Base-by-base conservation (phyloP, 1,284 basidiomycete genomes). In the Mrakiaceae sp. region DNA sequence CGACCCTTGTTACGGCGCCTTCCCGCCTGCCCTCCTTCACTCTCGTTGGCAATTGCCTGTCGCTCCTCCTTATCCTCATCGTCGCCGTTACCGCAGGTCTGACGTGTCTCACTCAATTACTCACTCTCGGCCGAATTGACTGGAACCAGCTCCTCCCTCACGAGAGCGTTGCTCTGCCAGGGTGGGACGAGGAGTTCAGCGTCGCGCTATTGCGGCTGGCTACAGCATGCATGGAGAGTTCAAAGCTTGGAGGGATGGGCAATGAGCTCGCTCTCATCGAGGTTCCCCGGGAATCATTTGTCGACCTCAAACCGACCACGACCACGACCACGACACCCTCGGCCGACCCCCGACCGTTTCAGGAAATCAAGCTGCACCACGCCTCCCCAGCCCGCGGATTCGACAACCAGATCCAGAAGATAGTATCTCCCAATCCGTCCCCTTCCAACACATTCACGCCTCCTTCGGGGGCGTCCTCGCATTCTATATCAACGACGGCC, bases 181-280 rank as follows among this genome's bases (percentile, higher is more conserved):
- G 67, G 1, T 40, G 68, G 9, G 71, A 73, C 58, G 76, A 77
- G 61, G 76, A 77, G 52, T 74, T 74, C 52, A 73, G 73, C 43
- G 70, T 77, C 16, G 71, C 71, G 3, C 68, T 76, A 8, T 71
- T 76, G 63, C 74, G 73, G 67, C 70, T 76, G 8, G 74, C 74
- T 8, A 72, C 73, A 4, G 74, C 75, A 3, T 77, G 76, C 54
- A 71, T 77, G 68, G 72, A 74, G 58, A 70, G 73, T 3, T 74
- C 74, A 2, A 54, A 53, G 8, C 14, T 64, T 10, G 58, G 58
- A 1, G 64, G 64, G 2, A 14, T 61, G 10, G 64, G 64, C 7
- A 64, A 64, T 42, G 55, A 57, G 43, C 42, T 57, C 39, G 55
- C 55, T 2, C 46, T n/a, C 55, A 6, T 57, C 6, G 42, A 43